A percentile compares a stretch with the other conserved stretches of the same genome.
Evolutionary conservation across 2,329 filamentous ascomycete genomes (phyloP).

Genomic region (Apiospora rasikravindrae): DNA sequence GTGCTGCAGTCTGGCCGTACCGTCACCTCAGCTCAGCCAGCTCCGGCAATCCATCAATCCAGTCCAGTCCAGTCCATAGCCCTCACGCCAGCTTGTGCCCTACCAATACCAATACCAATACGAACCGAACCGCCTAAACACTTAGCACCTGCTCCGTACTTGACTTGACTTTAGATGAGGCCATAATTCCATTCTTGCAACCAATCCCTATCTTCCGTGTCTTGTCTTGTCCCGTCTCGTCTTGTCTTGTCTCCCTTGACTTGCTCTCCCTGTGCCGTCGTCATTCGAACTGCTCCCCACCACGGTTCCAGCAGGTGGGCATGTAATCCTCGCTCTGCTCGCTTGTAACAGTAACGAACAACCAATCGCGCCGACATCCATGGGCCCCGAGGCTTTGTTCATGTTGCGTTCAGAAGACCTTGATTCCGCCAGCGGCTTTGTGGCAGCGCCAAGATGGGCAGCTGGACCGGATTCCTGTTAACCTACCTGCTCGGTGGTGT

Average conservation of each 20-base stretch:
- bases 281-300: not conserved
- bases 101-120: too few relatives aligned
- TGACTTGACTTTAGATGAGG: not conserved
- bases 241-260: not conserved
- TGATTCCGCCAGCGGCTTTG: conserved; percentile 16
- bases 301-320: not conserved
- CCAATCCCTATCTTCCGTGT: not conserved
- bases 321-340: conserved; percentile 14
- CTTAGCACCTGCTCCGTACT: not conserved
- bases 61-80: not conserved
- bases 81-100: not conserved
- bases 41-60: not conserved
- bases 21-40: conserved; percentile 5
- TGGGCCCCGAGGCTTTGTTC: not conserved
- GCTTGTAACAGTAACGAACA: conserved; percentile 9
- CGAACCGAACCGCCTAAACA: not conserved
- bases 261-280: conserved; percentile 4
- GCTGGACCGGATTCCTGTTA: conserved; percentile 66
- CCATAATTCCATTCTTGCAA: conserved; percentile 6
- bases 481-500: conserved; percentile 86
- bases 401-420: conserved; percentile 14
- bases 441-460: conserved; percentile 46
- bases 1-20: not conserved
- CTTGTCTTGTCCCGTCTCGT: not conserved
- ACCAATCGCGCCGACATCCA: not conserved